phyloP scores from a whole-genome alignment of 2,329 filamentous ascomycete species.

The Whalleya microplaca region DNA sequence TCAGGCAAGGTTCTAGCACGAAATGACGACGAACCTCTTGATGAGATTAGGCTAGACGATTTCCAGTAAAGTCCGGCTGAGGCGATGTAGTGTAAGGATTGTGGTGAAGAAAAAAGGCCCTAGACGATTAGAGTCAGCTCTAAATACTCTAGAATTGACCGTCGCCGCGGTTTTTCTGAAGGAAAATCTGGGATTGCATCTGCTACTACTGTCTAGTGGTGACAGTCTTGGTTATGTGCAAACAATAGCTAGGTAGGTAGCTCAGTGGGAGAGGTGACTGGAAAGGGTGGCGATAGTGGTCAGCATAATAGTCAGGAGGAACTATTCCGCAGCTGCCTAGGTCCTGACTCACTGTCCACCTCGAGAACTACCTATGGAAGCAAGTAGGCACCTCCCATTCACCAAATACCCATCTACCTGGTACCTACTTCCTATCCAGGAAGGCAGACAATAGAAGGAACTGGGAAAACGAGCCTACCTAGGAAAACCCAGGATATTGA shows the following conservation, averaged over 20 bases:
- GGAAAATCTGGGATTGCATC: neutral
- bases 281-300: neutral
- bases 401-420: no score
- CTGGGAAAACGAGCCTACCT: neutral
- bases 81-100: neutral
- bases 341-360: neutral
- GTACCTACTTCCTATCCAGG: neutral
- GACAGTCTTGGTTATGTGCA: neutral
- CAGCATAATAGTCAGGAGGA: neutral
- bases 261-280: no score
- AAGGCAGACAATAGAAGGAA: neutral
- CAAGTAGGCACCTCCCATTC: no score
- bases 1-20: constrained; percentile 6
- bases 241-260: neutral
- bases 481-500: neutral
- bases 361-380: no score
- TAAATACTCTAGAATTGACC: neutral
- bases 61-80: neutral
- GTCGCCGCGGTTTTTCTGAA: neutral
- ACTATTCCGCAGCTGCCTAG: neutral
- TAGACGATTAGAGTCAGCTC: neutral
- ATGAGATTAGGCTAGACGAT: neutral
- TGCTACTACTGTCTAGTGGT: neutral
- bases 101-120: neutral
- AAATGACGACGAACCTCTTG: neutral